phyloP scores from a whole-genome alignment of 2,329 filamentous ascomycete genomes.

The Phialophora verrucosa region DNA sequence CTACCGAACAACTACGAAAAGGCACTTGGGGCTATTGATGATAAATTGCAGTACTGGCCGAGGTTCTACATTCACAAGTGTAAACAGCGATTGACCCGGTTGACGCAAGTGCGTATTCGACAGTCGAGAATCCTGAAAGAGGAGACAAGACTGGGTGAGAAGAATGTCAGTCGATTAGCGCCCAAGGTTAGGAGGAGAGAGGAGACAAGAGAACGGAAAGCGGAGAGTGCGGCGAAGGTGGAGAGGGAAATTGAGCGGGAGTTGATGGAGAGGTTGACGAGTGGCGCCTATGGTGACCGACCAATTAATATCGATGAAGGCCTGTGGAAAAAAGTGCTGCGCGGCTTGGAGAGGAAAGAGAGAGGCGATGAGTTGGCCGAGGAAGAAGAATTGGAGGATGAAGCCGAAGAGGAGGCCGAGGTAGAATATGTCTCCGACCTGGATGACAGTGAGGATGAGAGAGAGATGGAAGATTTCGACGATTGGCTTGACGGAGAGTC shows the following conservation, averaged over 20 bases:
- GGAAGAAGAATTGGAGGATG: constrained; percentile 72
- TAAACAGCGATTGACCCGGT: constrained; percentile 90
- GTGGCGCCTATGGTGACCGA: constrained; percentile 91
- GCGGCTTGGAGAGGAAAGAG: constrained; percentile 84
- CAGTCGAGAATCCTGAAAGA: constrained; percentile 81
- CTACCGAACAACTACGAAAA: constrained; percentile 88
- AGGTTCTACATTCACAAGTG: constrained; percentile 93
- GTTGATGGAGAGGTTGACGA: constrained; percentile 85
- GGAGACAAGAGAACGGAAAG: constrained; percentile 75
- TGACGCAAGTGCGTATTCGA: constrained; percentile 88
- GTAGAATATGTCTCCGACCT: constrained; percentile 95
- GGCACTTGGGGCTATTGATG: constrained; percentile 85
- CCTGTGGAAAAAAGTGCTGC: constrained; percentile 97
- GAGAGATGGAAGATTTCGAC: constrained; percentile 88
- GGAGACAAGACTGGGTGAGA: constrained; percentile 87
- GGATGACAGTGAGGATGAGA: constrained; percentile 80
- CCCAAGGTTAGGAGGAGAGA: constrained; percentile 85
- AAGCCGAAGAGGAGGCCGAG: constrained; percentile 66
- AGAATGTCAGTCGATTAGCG: constrained; percentile 83
- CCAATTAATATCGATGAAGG: constrained; percentile 93
- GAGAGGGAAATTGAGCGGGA: constrained; percentile 95
- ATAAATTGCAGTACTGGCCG: constrained; percentile 87
- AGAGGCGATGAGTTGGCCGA: constrained; percentile 83
- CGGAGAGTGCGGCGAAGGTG: constrained; percentile 84
- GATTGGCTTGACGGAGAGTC: constrained; percentile 86